phyloP scores from a whole-genome alignment of 2,329 filamentous ascomycete species.

The Calonectria pseudoturangicola region DNA sequence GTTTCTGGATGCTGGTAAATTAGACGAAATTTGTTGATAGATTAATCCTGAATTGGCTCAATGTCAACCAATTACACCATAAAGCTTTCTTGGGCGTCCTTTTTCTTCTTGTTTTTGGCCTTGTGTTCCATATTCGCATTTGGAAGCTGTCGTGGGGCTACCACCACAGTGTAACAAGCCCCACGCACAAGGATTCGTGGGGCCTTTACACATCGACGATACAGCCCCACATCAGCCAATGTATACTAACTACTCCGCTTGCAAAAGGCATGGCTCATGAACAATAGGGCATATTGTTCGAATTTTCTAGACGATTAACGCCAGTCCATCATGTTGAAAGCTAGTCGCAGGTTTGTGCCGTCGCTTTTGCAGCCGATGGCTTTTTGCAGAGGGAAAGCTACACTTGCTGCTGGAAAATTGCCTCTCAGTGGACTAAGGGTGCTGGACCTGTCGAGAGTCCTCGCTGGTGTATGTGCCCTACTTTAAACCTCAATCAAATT shows the following conservation, averaged over 20 bases:
- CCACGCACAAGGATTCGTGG: constrained; percentile 6
- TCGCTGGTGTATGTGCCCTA: neutral
- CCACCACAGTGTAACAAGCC: neutral
- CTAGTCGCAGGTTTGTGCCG: neutral
- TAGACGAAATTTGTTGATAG: neutral
- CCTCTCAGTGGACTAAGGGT: constrained; percentile 6
- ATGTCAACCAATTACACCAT: too few species aligned
- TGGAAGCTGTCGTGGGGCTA: neutral
- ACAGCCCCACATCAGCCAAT: constrained; percentile 4
- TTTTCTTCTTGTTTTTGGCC: neutral
- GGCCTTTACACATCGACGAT: neutral
- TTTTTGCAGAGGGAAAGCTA: neutral
- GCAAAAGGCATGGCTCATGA: neutral
- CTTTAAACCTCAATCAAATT: neutral
- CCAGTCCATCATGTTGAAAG: neutral
- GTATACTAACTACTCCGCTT: neutral
- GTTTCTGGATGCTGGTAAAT: neutral
- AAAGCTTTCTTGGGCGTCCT: neutral
- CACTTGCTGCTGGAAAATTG: neutral
- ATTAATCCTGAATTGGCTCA: too few species aligned
- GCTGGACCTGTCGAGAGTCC: constrained; percentile 5
- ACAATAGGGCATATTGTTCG: neutral
- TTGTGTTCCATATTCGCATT: neutral
- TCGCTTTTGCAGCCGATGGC: neutral
- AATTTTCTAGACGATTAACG: neutral